Conservation (phyloP, 306 rosid genomes). For the Boehmeria nivea region DNA sequence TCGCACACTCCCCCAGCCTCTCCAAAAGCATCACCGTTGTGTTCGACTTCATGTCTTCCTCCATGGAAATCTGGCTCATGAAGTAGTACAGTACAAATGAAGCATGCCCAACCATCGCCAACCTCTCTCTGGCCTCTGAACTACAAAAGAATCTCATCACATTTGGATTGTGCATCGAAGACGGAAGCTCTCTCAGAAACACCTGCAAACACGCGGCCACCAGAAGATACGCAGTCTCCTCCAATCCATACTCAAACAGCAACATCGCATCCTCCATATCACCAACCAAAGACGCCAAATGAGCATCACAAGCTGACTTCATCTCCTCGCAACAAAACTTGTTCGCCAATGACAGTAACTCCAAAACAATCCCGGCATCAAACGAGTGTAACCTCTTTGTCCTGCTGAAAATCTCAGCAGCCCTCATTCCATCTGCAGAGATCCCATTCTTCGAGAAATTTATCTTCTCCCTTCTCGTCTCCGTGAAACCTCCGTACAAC, state of each 20-base stretch:
- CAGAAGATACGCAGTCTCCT: conserved; percentile 60
- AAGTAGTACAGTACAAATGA: conserved; percentile 72
- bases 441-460: conserved; percentile 59
- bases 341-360: conserved; percentile 58
- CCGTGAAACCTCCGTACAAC: conserved; percentile 72
- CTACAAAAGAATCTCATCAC: conserved; percentile 54
- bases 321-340: conserved; percentile 80
- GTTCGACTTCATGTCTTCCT: conserved; percentile 81
- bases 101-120: conserved; percentile 49
- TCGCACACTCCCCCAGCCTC: conserved; percentile 68
- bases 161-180: conserved; percentile 40
- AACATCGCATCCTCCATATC: conserved; percentile 57
- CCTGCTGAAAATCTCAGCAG: conserved; percentile 69
- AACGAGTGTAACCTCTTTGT: conserved; percentile 43
- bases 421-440: conserved; percentile 59
- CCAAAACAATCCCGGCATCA: conserved; percentile 43
- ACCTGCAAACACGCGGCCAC: conserved; percentile 91
- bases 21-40: conserved; percentile 76
- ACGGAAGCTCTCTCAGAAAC: conserved; percentile 71
- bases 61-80: conserved; percentile 74
- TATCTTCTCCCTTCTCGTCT: conserved; percentile 59
- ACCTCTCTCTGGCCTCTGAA: conserved; percentile 64
- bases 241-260: conserved; percentile 70
- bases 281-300: conserved; percentile 61
- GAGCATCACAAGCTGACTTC: conserved; percentile 61